Evolutionary conservation across 208 protist species (phyloP).

Genomic region (Herpetomonas tarakana): DNA sequence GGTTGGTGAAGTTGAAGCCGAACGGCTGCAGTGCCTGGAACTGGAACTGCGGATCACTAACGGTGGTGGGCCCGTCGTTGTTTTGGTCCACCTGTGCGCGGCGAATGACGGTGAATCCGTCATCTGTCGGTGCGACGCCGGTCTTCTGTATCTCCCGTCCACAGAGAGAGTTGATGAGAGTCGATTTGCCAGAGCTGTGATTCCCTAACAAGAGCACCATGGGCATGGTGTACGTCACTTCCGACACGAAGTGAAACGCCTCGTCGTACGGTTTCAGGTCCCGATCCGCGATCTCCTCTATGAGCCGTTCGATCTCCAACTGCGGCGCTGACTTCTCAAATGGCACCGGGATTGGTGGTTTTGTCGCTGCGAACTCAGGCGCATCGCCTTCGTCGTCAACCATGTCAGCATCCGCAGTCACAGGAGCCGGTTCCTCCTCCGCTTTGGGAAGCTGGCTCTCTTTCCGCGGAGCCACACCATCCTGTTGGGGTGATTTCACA

Average conservation of each 20-base stretch:
- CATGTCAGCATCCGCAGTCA: too few species aligned
- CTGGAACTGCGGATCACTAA: conserved; percentile 68
- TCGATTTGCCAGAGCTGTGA: conserved; percentile 90
- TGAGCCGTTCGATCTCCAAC: conserved; percentile 25
- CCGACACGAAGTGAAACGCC: conserved; percentile 39
- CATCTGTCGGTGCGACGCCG: conserved; percentile 88
- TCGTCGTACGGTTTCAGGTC: conserved; percentile 38
- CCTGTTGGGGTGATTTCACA: too few species aligned
- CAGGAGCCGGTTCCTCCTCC: too few species aligned
- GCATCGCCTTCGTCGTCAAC: too few species aligned
- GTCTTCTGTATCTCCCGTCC: conserved; percentile 78
- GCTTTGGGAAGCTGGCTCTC: too few species aligned
- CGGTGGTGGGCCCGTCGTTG: conserved; percentile 71
- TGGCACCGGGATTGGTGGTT: not conserved
- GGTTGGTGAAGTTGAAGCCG: conserved; percentile 70
- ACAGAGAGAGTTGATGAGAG: conserved; percentile 87
- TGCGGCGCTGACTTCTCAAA: conserved; percentile 10
- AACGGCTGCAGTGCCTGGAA: conserved; percentile 77
- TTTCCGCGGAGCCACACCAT: too few species aligned
- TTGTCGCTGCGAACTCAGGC: too few species aligned
- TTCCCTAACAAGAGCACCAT: conserved; percentile 92
- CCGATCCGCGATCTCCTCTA: conserved; percentile 22
- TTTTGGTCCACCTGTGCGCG: conserved; percentile 56
- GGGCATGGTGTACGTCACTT: conserved; percentile 33
- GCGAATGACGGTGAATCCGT: conserved; percentile 87